Percentiles rank a stretch among this genome's conserved stretches.
phyloP scores from a whole-genome alignment of 192 early-diverging fungal genomes.

The Entophlyctis helioformis region DNA sequence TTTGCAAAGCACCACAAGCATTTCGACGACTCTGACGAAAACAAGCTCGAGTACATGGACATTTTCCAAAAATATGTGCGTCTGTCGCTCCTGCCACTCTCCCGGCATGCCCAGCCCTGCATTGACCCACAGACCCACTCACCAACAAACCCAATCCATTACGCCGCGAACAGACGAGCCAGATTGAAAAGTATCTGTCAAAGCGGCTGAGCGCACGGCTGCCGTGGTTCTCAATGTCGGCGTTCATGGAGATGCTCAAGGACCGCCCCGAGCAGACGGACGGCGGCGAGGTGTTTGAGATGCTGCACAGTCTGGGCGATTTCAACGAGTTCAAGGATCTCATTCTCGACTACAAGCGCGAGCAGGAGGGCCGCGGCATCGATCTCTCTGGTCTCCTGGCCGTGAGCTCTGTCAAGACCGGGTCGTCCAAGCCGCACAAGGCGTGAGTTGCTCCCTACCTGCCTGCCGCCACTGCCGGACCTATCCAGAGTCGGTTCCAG shows the following conservation, averaged over 20 bases:
- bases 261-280: conserved; percentile 18
- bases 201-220: conserved; percentile 16
- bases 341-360: conserved; percentile 34
- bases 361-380: no score
- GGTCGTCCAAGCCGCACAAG: no score
- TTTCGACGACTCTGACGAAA: conserved; percentile 36
- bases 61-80: conserved; percentile 37
- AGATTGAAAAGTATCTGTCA: conserved; percentile 26
- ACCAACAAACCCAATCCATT: background rate
- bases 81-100: no score
- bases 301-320: conserved; percentile 32
- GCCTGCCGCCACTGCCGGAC: no score
- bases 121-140: background rate
- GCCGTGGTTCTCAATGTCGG: conserved; percentile 28
- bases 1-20: conserved; percentile 18
- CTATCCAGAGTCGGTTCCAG: no score
- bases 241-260: conserved; percentile 29
- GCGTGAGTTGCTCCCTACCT: no score
- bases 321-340: conserved; percentile 42
- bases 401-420: no score
- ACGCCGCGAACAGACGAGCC: conserved; percentile 8
- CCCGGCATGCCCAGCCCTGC: background rate
- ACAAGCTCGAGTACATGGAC: conserved; percentile 46
- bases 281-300: conserved; percentile 49
- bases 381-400: no score